Base-by-base conservation (phyloP, 768 basidiomycete genomes). In the Lactifluus volemus region DNA sequence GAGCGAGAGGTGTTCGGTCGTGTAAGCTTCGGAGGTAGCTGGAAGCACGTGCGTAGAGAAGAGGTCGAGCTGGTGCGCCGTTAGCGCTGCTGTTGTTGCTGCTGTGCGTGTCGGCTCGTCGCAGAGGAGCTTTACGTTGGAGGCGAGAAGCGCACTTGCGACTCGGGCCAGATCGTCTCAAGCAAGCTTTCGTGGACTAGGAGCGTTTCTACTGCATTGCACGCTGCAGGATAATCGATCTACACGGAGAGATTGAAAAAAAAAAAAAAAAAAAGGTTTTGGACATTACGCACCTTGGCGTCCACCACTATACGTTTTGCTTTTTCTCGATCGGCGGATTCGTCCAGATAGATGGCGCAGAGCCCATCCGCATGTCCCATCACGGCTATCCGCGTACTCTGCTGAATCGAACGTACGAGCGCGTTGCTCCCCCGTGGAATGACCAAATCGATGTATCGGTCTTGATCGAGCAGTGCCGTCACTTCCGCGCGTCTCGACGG, bases 331-430 rank as follows among this genome's bases (percentile, higher is more conserved):
- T 89, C 82, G 0, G 95, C 95, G 32, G 79, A 77, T 67, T 89
- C 85, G 72, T 99, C 96, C 5, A 99, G 74, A 71, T 86, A 98
- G 5, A 97, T 84, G 19, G 85, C 82, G 72, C 97, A 99, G 9
- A 98, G 75, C 1, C 97, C 97, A 72, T 99, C 97, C 7, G 97
- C 95, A 69, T 99, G 97, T 1, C 97, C 97, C 94, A 99, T 98
- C 48, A 99, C 97, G 2, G 97, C 88, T 62, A 99, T 98, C 60
- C 88, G 80, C 0, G 96, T 97, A 65, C 78, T 83, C 59, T 89
- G 88, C 71, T 98, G 92, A 60, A 99, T 97, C 71, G 77, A 88
- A 67, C 76, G 79, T 30, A 98, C 97, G 12, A 99, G 84, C 63
- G 80, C 82, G 67, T 96, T 96, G 69, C 95, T 94, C 6, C 97